Conservation (phyloP, 441 rosid genomes). For the Populus hybrid region DNA sequence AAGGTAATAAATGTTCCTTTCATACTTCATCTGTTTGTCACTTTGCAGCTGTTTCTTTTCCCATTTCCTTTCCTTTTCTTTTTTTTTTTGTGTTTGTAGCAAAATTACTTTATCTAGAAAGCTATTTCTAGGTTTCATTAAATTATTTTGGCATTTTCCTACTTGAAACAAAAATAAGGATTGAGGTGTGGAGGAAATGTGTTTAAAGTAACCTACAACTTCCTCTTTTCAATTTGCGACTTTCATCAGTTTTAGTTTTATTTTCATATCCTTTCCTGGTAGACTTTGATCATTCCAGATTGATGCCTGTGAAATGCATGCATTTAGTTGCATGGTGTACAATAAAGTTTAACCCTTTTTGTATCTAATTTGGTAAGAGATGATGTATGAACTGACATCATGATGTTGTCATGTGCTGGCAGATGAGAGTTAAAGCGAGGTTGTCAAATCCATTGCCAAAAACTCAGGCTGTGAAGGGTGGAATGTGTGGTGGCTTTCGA, state of each 20-base stretch:
- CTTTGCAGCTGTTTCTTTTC: neutral
- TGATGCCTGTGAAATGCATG: neutral
- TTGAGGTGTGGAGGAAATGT: neutral
- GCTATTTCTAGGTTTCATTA: neutral
- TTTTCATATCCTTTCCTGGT: slow-evolving; percentile 8
- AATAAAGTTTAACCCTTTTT: neutral
- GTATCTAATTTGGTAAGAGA: neutral
- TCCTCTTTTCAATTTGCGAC: neutral
- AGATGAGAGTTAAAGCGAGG: slow-evolving; percentile 61
- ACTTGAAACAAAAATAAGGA: neutral
- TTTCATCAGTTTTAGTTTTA: neutral
- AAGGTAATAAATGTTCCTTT: slow-evolving; percentile 34
- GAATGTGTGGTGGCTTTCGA: slow-evolving; percentile 65
- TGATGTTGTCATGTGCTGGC: slow-evolving; percentile 16
- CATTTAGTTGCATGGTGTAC: neutral
- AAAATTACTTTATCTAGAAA: neutral
- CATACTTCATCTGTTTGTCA: neutral
- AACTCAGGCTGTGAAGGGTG: slow-evolving; percentile 70
- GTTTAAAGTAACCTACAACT: neutral
- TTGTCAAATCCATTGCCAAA: slow-evolving; percentile 70
- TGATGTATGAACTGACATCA: slow-evolving; percentile 9
- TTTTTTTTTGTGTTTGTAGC: neutral
- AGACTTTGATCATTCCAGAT: neutral
- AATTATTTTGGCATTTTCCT: neutral
- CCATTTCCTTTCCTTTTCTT: too few species aligned